Percentiles rank a stretch among this genome's conserved stretches.
Conservation (phyloP, 495 filamentous ascomycete genomes). For the Neurospora sublineolata region DNA sequence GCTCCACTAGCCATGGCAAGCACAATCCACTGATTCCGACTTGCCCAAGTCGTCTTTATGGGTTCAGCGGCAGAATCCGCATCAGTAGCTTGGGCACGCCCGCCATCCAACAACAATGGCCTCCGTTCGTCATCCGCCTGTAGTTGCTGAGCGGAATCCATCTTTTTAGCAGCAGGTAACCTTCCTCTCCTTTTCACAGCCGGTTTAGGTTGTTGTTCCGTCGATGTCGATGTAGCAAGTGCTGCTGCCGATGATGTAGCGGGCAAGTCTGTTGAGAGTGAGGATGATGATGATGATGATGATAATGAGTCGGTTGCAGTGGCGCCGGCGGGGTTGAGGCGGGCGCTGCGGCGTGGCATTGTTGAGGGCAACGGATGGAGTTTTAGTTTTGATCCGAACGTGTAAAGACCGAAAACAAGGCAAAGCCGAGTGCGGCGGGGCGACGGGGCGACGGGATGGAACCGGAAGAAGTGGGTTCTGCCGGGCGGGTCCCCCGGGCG, state of each 20-base stretch:
- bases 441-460: background rate
- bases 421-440: background rate
- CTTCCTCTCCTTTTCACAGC: background rate
- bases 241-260: background rate
- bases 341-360: background rate
- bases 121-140: constrained; percentile 6
- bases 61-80: background rate
- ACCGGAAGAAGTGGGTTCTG: background rate
- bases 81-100: background rate
- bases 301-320: background rate
- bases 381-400: no score
- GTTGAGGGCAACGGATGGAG: background rate
- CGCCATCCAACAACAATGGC: constrained; percentile 9
- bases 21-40: constrained; percentile 57
- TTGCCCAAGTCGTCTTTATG: constrained; percentile 17
- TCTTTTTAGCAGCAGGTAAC: background rate
- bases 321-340: background rate
- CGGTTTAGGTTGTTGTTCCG: background rate
- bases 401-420: background rate
- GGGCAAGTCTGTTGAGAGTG: background rate
- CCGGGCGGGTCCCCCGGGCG: background rate
- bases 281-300: background rate
- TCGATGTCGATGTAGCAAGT: background rate
- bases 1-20: constrained; percentile 75
- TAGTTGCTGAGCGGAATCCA: background rate